Base-by-base conservation (phyloP, 768 basidiomycete species). In the Xanthoconium stramineum region DNA sequence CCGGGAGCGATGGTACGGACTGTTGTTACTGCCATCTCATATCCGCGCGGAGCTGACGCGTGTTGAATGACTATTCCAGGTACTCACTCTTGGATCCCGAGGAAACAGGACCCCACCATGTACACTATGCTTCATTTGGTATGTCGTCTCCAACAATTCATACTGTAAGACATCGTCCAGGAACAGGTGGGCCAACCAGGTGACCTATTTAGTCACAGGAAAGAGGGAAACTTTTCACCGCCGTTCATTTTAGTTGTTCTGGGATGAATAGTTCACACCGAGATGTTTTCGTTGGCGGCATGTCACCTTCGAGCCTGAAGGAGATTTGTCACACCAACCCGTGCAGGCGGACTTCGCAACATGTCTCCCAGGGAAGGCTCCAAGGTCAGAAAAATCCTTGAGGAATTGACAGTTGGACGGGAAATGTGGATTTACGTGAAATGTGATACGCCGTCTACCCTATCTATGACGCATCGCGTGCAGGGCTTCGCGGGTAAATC, bases 271-370 rank as follows among this genome's bases (percentile, higher is more conserved):
- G 13, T 30, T 45, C 12, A 20, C 32, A 7, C 52, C 14, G 36
- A 50, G 12, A 44, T 11, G 3, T 30, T 30, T 47, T 38, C 42
- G 32, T 17, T 8, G 6, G 19, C 29, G 9, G 2, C 24, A 36
- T 6, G 48, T 60, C 52, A 60, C 45, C 5, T 47, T 28, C 30
- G 47, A 33, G 9, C 32, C 17, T 52, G 32, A 8, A 24, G 39
- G 11, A 30, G 33, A 6, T 35, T 20, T 29, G n/a, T 19, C n/a
- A 15, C 46, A 46, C 52, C 48, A 39, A 45, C 24, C 24, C 24
- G 24, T 37, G 29, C 56, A 53, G 63, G 14, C 63, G 63, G 59
- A 61, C 55, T 58, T 57, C 50, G 50, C 8, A 40, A 37, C 19
- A 45, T 48, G 56, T 29, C 20, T 35, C 47, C 29, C 45, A 47